A percentile compares a stretch with the other conserved stretches of the same genome.
Conservation (phyloP, 73 alveolate genomes). For the Symbiodinium pilosum region DNA sequence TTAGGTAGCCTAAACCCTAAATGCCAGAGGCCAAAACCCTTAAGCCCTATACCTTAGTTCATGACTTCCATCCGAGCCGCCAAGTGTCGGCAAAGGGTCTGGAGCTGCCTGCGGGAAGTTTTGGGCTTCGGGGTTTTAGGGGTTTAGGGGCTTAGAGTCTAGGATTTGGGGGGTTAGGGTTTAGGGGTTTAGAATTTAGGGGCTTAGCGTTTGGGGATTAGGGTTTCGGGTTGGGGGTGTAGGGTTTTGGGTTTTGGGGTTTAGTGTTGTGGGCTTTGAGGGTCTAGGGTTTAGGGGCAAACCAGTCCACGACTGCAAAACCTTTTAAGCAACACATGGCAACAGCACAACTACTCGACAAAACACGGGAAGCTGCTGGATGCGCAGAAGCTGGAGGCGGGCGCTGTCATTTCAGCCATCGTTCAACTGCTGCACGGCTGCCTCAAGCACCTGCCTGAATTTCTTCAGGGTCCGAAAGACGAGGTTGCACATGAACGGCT, state of each 20-base stretch:
- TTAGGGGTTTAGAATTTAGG: not conserved
- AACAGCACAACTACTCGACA: too few species aligned
- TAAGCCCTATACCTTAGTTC: not conserved
- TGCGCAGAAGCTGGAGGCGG: too few species aligned
- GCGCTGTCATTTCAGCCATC: too few species aligned
- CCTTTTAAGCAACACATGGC: too few species aligned
- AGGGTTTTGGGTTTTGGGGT: not conserved
- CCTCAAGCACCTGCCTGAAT: too few species aligned
- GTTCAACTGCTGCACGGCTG: too few species aligned
- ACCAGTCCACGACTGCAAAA: not conserved
- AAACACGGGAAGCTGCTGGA: too few species aligned
- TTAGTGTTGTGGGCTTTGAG: not conserved
- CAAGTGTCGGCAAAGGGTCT: slow-evolving; percentile 3
- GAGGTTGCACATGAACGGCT: too few species aligned
- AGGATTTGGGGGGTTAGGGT: too few species aligned
- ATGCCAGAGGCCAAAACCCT: not conserved
- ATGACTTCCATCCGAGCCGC: not conserved
- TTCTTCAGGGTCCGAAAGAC: too few species aligned
- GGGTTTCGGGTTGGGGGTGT: not conserved
- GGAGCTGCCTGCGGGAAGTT: not conserved
- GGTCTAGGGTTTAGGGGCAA: not conserved
- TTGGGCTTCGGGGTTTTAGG: too few species aligned
- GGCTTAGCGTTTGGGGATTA: not conserved
- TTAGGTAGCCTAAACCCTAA: not conserved
- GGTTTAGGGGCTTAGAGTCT: not conserved